Evolutionary conservation across 257 asterid genomes (phyloP).

Genomic region (Scutellaria barbata): DNA sequence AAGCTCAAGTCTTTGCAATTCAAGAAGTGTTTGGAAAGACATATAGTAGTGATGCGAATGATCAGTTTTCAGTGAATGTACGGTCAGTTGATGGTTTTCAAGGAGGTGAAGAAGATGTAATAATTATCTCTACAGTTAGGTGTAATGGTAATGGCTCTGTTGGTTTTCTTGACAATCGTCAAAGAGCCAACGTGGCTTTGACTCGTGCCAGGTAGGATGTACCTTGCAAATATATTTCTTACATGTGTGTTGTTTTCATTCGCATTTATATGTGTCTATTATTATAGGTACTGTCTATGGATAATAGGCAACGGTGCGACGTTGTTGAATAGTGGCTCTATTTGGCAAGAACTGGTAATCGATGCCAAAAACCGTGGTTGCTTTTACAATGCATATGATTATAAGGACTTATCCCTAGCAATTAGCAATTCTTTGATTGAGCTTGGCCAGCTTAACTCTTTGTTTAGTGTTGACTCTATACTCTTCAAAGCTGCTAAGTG

Average conservation of each 20-base stretch:
- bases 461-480: conserved; percentile 39
- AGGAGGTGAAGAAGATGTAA: conserved; percentile 87
- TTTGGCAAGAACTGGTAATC: conserved; percentile 60
- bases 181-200: conserved; percentile 72
- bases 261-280: background rate
- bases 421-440: conserved; percentile 48
- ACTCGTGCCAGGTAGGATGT: conserved; percentile 70
- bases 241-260: background rate
- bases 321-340: conserved; percentile 53
- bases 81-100: conserved; percentile 84
- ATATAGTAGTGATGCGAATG: conserved; percentile 54
- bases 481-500: conserved; percentile 45
- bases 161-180: conserved; percentile 68
- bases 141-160: conserved; percentile 66
- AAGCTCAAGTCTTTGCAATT: conserved; percentile 75
- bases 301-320: conserved; percentile 70
- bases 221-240: background rate
- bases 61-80: conserved; percentile 64
- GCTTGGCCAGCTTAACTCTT: conserved; percentile 40
- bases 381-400: conserved; percentile 54
- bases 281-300: conserved; percentile 70
- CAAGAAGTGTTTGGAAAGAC: conserved; percentile 53
- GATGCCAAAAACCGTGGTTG: conserved; percentile 68
- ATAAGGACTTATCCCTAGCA: conserved; percentile 50
- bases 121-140: conserved; percentile 73